Conservation (phyloP, 225 moss, liverwort and hornwort species). For the Straminergon stramineum region DNA sequence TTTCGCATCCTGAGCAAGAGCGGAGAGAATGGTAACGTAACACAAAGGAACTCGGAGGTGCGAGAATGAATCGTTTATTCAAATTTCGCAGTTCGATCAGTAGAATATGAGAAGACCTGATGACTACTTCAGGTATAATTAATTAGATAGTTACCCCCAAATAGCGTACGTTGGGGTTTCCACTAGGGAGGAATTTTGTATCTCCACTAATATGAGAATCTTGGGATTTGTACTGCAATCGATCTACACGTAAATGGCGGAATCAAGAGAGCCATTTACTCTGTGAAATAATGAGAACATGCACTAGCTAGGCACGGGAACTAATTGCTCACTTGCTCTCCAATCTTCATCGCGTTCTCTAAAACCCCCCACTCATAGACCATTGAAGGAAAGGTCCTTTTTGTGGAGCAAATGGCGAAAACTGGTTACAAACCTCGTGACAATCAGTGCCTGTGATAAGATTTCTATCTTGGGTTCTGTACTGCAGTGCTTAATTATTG, state of each 20-base stretch:
- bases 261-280: not conserved
- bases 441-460: not conserved
- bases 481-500: not conserved
- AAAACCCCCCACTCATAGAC: not conserved
- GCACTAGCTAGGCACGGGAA: not conserved
- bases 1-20: not conserved
- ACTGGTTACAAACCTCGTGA: conserved; percentile 6
- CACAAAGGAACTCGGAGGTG: too few relatives aligned
- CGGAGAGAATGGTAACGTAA: not conserved
- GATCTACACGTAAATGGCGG: not conserved
- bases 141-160: not conserved
- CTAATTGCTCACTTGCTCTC: not conserved
- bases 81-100: not conserved
- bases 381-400: too few relatives aligned
- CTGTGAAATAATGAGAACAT: not conserved
- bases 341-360: not conserved
- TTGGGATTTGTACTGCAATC: conserved; percentile 38
- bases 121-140: not conserved
- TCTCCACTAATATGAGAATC: conserved; percentile 5
- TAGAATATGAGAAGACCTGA: not conserved
- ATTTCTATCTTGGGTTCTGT: conserved; percentile 31
- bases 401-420: not conserved
- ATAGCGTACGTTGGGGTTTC: not conserved
- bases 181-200: not conserved
- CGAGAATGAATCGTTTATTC: not conserved